Conservation (phyloP, 1,284 basidiomycete species). For the Ganoderma boninense region DNA sequence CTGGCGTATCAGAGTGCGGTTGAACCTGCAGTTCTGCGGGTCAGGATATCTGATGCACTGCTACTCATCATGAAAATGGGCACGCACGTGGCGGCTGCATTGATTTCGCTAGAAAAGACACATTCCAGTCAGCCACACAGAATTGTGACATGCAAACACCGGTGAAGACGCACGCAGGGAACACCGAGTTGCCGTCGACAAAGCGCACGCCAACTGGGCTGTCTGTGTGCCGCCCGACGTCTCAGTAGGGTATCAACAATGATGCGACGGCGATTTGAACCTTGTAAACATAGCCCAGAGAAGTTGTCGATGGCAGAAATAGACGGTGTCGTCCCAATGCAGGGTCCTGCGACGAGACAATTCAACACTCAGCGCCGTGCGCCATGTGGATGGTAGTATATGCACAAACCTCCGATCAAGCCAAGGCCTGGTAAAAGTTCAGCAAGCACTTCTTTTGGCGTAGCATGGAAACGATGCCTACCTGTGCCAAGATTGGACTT, state of each 20-base stretch:
- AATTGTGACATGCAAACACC: not conserved
- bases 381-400: slow-evolving; percentile 3
- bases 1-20: slow-evolving; percentile 69
- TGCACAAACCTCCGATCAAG: slow-evolving; percentile 53
- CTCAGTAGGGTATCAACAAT: not conserved
- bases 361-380: not conserved
- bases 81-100: slow-evolving; percentile 71
- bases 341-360: slow-evolving; percentile 50
- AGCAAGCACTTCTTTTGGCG: not conserved
- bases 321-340: slow-evolving; percentile 73
- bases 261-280: slow-evolving; percentile 38
- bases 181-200: slow-evolving; percentile 69
- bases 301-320: slow-evolving; percentile 65
- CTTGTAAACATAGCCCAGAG: slow-evolving; percentile 75
- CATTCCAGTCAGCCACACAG: too few species aligned
- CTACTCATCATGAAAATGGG: not conserved
- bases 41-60: slow-evolving; percentile 50
- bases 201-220: slow-evolving; percentile 72
- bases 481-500: slow-evolving; percentile 67
- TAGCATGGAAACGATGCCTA: slow-evolving; percentile 33
- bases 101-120: slow-evolving; percentile 62
- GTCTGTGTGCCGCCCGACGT: slow-evolving; percentile 43
- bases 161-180: slow-evolving; percentile 62
- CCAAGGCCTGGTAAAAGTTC: slow-evolving; percentile 35
- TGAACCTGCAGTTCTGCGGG: slow-evolving; percentile 64